Evolutionary conservation across 177 flowering plant genomes (phyloP).

Genomic region (Vitis hybrid): DNA sequence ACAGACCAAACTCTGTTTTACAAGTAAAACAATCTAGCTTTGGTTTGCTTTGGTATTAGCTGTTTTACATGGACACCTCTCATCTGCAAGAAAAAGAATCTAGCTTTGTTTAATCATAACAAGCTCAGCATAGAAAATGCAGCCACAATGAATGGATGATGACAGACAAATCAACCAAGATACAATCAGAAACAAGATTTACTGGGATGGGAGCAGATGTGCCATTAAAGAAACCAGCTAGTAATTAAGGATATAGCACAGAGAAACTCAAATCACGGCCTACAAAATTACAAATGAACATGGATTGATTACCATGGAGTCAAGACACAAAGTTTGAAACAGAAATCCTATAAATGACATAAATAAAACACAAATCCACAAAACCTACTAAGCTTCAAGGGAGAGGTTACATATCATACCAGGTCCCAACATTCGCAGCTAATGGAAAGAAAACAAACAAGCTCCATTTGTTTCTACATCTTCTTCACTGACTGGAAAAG

Average conservation of each 20-base stretch:
- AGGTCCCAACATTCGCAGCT: constrained; percentile 12
- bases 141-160: too few relatives aligned
- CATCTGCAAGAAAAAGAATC: too few relatives aligned
- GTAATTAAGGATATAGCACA: constrained; percentile 8
- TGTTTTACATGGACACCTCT: too few relatives aligned
- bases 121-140: too few relatives aligned
- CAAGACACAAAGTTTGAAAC: constrained; percentile 10
- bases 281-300: constrained; percentile 18
- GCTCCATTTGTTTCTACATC: constrained; percentile 9
- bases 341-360: constrained; percentile 11
- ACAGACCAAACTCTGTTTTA: too few relatives aligned
- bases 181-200: too few relatives aligned
- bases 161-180: too few relatives aligned
- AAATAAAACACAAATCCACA: constrained; percentile 18
- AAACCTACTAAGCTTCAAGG: constrained; percentile 17
- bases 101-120: too few relatives aligned
- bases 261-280: constrained; percentile 11
- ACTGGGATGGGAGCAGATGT: neutral
- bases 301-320: constrained; percentile 11
- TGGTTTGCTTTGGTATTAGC: too few relatives aligned
- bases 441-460: constrained; percentile 8
- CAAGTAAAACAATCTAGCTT: too few relatives aligned
- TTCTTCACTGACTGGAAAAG: constrained; percentile 4
- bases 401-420: constrained; percentile 24
- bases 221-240: constrained; percentile 2